Percentiles rank a stretch among this genome's conserved stretches.
Conservation (phyloP, 169 alveolate genomes). For the Amoebophrya sp. region DNA sequence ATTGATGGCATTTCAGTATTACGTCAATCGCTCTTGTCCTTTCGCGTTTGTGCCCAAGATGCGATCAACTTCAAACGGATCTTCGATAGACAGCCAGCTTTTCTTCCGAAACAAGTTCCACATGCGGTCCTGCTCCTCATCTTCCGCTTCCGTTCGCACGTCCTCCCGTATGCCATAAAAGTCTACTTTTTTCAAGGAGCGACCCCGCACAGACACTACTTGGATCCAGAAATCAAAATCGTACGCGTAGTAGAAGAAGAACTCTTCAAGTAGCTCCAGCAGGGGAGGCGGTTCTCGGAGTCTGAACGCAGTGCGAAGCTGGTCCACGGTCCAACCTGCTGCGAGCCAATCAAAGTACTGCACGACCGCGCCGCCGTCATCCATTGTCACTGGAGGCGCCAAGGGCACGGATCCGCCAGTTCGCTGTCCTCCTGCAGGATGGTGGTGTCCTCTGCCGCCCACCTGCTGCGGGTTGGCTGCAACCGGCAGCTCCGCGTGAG, state of each 20-base stretch:
- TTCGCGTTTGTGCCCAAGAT: not conserved
- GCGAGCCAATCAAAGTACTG: not conserved
- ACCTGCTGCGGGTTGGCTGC: too few species aligned
- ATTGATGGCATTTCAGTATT: not conserved
- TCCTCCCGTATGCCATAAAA: not conserved
- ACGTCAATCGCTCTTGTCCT: not conserved
- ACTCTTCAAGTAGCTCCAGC: not conserved
- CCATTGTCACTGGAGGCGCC: too few species aligned
- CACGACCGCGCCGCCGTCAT: not conserved
- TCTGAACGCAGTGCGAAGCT: not conserved
- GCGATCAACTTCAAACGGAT: not conserved
- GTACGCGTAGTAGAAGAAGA: slow-evolving; percentile 21
- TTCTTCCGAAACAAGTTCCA: not conserved
- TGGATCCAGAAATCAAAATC: slow-evolving; percentile 8
- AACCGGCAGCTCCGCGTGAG: too few species aligned
- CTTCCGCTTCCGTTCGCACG: not conserved
- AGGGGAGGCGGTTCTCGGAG: not conserved
- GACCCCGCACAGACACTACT: not conserved
- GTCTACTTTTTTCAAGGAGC: not conserved
- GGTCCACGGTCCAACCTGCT: not conserved
- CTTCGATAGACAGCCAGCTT: not conserved
- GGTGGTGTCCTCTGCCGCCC: too few species aligned
- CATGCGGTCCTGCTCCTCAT: not conserved
- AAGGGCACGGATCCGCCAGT: too few species aligned
- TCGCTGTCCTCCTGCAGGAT: too few species aligned